Evolutionary conservation across 306 rosid species (phyloP).

Genomic region (Malus orientalis): DNA sequence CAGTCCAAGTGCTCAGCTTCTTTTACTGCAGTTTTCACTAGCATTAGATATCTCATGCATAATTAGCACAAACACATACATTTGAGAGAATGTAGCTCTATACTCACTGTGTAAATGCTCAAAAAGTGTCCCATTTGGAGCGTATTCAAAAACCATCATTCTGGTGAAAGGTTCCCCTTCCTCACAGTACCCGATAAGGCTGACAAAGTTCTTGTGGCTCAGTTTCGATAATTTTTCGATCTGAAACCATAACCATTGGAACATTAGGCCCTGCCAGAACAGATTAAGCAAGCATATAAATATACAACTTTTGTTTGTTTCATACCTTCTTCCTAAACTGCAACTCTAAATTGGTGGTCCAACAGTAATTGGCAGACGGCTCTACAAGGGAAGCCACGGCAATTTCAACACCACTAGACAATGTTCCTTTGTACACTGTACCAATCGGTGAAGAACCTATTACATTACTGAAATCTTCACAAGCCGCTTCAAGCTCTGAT

Average conservation of each 20-base stretch:
- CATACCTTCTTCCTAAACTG: constrained; percentile 85
- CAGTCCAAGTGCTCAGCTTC: constrained; percentile 97
- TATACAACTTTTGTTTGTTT: not conserved
- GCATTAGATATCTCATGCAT: constrained; percentile 6
- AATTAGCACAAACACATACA: not conserved
- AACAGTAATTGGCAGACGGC: constrained; percentile 46
- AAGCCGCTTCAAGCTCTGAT: constrained; percentile 82
- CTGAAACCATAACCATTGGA: constrained; percentile 37
- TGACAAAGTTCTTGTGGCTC: constrained; percentile 94
- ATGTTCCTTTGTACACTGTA: constrained; percentile 85
- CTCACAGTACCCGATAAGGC: constrained; percentile 75
- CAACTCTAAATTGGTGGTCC: constrained; percentile 59
- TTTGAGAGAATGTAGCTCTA: not conserved
- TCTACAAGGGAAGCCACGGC: constrained; percentile 61
- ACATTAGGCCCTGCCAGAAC: constrained; percentile 16
- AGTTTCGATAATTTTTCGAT: constrained; percentile 64
- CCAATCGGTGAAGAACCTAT: constrained; percentile 71
- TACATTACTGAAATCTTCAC: constrained; percentile 97
- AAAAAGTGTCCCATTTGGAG: constrained; percentile 87
- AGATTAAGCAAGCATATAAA: not conserved
- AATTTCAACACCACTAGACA: constrained; percentile 92
- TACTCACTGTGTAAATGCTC: constrained; percentile 94
- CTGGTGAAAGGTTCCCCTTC: constrained; percentile 91
- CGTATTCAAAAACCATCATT: constrained; percentile 92
- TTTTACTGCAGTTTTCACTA: constrained; percentile 42